Conservation (phyloP, 2,329 filamentous ascomycete species). For the Shiraia bambusicola region DNA sequence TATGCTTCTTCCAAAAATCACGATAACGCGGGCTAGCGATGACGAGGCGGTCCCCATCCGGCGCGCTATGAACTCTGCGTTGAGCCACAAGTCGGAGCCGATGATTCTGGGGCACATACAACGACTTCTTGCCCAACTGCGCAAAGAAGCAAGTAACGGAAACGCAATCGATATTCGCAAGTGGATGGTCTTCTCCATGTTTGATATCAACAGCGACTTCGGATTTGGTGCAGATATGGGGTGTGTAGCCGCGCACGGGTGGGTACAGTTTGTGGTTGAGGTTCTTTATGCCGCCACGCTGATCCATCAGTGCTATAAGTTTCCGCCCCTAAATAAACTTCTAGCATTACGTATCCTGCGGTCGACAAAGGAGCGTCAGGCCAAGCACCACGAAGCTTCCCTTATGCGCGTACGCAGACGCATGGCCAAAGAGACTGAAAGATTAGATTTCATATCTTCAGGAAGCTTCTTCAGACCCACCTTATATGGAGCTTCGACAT, state of each 20-base stretch:
- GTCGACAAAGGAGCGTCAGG: no score
- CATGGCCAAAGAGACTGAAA: slow-evolving; percentile 14
- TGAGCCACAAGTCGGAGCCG: slow-evolving; percentile 19
- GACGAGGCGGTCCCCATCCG: slow-evolving; percentile 17
- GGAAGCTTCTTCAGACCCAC: neutral
- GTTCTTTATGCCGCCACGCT: no score
- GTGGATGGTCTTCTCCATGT: slow-evolving; percentile 25
- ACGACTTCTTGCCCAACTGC: slow-evolving; percentile 14
- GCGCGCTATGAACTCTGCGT: slow-evolving; percentile 16
- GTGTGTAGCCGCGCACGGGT: slow-evolving; percentile 20
- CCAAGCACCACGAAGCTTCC: no score
- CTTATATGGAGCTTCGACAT: no score
- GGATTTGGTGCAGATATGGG: slow-evolving; percentile 32
- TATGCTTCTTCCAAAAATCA: neutral
- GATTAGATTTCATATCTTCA: slow-evolving; percentile 18
- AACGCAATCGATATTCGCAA: slow-evolving; percentile 13
- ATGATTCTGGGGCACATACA: slow-evolving; percentile 20
- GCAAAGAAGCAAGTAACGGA: slow-evolving; percentile 4
- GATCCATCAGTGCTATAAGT: no score
- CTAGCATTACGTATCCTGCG: no score
- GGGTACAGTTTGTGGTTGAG: slow-evolving; percentile 11
- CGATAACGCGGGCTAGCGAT: slow-evolving; percentile 18
- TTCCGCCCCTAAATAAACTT: no score
- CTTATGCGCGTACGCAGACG: no score
- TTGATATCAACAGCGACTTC: slow-evolving; percentile 32